Evolutionary conservation across 2,329 filamentous ascomycete genomes (phyloP).

Genomic region (Exophiala aquamarina): DNA sequence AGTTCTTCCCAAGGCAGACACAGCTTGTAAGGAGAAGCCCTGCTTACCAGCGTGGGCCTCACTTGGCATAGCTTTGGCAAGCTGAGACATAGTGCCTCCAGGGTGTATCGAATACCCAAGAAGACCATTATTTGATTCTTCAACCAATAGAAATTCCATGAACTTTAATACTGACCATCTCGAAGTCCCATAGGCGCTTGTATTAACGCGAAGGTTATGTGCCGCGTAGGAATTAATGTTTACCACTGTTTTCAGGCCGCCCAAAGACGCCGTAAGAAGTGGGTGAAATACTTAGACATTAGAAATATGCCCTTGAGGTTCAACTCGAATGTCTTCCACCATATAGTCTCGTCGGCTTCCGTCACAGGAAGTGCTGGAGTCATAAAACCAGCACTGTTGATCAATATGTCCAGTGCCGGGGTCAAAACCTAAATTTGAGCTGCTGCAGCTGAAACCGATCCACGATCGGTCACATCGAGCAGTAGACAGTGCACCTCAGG

Average conservation of each 20-base stretch:
- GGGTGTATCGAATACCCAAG: too few species aligned
- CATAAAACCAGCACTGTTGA: constrained; percentile 28
- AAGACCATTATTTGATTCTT: too few species aligned
- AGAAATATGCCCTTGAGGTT: constrained; percentile 48
- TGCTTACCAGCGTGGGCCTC: constrained; percentile 14
- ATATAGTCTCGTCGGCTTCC: constrained; percentile 37
- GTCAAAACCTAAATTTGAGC: constrained; percentile 33
- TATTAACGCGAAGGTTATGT: constrained; percentile 31
- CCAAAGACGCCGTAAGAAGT: constrained; percentile 30
- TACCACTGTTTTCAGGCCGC: constrained; percentile 32
- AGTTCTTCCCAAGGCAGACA: not conserved
- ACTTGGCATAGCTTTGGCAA: constrained; percentile 17
- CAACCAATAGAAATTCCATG: too few species aligned
- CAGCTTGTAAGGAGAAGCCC: not conserved
- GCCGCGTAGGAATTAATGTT: constrained; percentile 43
- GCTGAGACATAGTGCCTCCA: too few species aligned
- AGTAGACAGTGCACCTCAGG: constrained; percentile 45
- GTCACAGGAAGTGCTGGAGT: constrained; percentile 25
- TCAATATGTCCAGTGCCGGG: constrained; percentile 26
- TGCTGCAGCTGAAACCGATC: constrained; percentile 37
- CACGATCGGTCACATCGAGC: constrained; percentile 43
- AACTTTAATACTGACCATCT: too few species aligned
- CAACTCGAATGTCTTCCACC: constrained; percentile 50
- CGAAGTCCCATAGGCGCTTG: too few species aligned
- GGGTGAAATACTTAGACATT: constrained; percentile 28